Evolutionary conservation across 2,329 filamentous ascomycete species (phyloP).

Genomic region (Alternaria sp.): DNA sequence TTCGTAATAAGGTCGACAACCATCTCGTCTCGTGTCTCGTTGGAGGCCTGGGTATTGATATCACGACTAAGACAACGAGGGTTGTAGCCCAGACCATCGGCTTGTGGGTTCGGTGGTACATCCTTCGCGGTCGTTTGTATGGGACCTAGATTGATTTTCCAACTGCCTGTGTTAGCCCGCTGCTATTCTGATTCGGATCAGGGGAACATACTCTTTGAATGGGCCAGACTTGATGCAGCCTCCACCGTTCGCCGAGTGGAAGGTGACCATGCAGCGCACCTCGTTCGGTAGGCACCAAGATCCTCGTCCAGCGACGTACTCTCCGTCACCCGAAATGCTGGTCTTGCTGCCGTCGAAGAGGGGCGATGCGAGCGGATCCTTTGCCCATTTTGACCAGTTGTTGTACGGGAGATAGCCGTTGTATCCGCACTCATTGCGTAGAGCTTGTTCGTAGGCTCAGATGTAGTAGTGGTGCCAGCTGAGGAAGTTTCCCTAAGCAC

Average conservation of each 20-base stretch:
- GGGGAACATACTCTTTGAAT: not conserved
- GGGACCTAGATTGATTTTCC: not conserved
- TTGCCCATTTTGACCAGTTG: not conserved
- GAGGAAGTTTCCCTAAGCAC: too few species aligned
- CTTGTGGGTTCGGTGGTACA: not conserved
- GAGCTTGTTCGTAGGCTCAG: too few species aligned
- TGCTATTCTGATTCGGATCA: not conserved
- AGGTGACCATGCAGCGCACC: not conserved
- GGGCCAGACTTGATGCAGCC: not conserved
- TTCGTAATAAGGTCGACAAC: not conserved
- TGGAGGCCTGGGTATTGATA: not conserved
- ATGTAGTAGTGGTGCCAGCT: too few species aligned
- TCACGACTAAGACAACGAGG: not conserved
- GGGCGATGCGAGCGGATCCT: not conserved
- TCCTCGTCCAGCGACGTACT: not conserved
- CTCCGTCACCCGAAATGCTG: not conserved
- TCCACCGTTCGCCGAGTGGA: not conserved
- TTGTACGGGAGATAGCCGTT: not conserved
- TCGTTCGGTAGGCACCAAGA: not conserved
- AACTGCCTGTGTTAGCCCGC: not conserved
- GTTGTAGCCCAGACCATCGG: not conserved
- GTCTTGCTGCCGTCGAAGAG: not conserved
- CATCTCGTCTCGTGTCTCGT: not conserved
- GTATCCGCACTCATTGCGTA: not conserved
- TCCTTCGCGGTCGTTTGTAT: not conserved